Base-by-base conservation (phyloP, 345 rosid genomes). In the Salix koriyanagi region DNA sequence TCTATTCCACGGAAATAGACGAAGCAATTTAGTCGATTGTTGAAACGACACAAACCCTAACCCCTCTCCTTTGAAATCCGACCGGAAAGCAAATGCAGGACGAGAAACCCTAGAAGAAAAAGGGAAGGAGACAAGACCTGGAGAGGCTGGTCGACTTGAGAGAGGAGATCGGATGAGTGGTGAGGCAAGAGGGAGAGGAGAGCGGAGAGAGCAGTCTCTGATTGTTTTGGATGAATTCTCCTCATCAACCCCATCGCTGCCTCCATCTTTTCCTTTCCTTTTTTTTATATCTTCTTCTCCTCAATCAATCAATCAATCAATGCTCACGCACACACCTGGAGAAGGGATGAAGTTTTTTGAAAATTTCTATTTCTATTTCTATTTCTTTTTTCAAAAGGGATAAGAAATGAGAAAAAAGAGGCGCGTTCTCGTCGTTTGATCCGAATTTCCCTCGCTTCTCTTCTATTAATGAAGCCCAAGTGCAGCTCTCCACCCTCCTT, bases 81-180 rank as follows among this genome's bases (percentile, higher is more conserved):
- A 12, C 70, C 30, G 46, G 72, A 72, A 44, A 52, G 25, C 50
- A 46, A 76, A 69, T 21, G 12, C 7, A 36, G 72, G 71, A 42
- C 5, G 26, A 41, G 11, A 19, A 69, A 34, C 5, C 30, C 30
- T 21, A 26, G 12, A 1, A 26, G 26, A 1, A 26, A 25, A 5
- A 62, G 36, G 10, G 32, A 7, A 52, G 89, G 28, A n/a, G 54
- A 52, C 58, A 18, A 23, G 26, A 77, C 99, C 98, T 93, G 98
- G 69, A 95, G 99, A 73, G 98, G 98, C 85, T 90, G 97, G 76
- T 93, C 96, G 79, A 96, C 96, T 89, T 96, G 99, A 82, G 98
- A 89, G 85, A 93, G 96, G 73, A 95, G 97, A 91, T 95, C 97
- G 67, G 99, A 89, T 83, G 98, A 93, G 85, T 90, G 96, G 61